Conservation (phyloP, 2,329 filamentous ascomycete genomes). For the Colletotrichum zoysiae region DNA sequence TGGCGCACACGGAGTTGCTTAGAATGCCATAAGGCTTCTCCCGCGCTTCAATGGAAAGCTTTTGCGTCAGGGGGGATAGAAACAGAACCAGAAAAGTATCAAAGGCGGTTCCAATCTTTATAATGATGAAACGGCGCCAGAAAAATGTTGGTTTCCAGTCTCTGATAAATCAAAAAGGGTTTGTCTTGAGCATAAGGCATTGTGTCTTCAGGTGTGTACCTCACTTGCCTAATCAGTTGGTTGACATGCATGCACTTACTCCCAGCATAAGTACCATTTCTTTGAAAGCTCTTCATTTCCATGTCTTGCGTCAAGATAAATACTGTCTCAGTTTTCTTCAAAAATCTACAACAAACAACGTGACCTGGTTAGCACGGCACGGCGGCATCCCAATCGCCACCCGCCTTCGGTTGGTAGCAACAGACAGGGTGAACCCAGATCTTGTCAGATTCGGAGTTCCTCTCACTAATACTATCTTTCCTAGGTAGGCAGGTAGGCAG, state of each 20-base stretch:
- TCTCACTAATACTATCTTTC: background rate
- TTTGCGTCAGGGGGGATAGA: background rate
- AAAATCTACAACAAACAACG: background rate
- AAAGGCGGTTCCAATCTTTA: background rate
- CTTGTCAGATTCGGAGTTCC: constrained; percentile 29
- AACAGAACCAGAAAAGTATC: background rate
- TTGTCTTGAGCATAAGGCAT: background rate
- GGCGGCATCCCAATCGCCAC: background rate
- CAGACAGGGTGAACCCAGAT: constrained; percentile 1
- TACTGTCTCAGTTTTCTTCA: background rate
- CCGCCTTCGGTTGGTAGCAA: background rate
- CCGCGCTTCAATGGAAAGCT: constrained; percentile 3
- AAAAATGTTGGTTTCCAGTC: too few species aligned
- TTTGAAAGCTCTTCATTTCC: background rate
- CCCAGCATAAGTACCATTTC: background rate
- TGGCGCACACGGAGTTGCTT: background rate
- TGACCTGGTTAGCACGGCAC: background rate
- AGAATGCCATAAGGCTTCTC: background rate
- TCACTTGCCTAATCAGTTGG: background rate
- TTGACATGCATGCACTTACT: background rate
- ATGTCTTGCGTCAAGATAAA: background rate
- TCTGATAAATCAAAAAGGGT: too few species aligned
- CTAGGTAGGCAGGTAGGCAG: background rate
- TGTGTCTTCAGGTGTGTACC: background rate
- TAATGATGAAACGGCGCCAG: background rate